These are phyloP conservation scores for Pyronema domesticum DNA, from an alignment of 495 filamentous ascomycete genomes.

Conservation along the genomic window DNA sequence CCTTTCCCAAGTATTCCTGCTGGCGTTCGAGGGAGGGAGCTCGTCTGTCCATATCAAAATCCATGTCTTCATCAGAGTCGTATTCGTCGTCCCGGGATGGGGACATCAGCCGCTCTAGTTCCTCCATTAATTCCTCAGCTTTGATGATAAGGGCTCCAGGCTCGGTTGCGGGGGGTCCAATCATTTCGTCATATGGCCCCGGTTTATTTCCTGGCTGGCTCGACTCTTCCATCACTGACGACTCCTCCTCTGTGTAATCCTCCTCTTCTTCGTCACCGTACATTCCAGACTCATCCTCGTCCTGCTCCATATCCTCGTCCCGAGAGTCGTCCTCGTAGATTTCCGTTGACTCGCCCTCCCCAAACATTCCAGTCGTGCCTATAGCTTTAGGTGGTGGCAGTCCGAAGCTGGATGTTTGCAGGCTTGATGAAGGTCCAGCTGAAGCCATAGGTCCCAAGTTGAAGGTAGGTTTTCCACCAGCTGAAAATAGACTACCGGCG, in stretches of 20 bases:
- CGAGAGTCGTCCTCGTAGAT: conserved; percentile 16
- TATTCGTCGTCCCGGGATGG: conserved; percentile 9
- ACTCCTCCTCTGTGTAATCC: conserved; percentile 1
- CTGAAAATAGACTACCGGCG: not conserved
- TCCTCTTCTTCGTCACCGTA: conserved; percentile 16
- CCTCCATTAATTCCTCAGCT: conserved; percentile 18
- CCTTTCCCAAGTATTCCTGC: conserved; percentile 8
- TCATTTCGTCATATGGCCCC: not conserved
- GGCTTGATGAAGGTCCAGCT: not conserved
- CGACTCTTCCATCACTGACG: not conserved
- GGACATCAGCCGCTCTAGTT: conserved; percentile 9
- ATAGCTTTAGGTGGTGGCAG: not conserved
- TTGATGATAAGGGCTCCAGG: conserved; percentile 16
- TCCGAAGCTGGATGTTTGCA: conserved; percentile 1
- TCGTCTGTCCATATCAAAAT: conserved; percentile 14
- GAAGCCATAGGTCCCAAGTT: not conserved
- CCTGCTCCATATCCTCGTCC: conserved; percentile 5
- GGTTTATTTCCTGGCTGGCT: not conserved
- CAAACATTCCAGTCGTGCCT: not conserved
- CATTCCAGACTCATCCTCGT: conserved; percentile 11
- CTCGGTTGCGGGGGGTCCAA: conserved; percentile 9
- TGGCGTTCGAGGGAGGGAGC: conserved; percentile 4
- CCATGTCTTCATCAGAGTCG: conserved; percentile 14
- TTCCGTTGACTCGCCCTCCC: conserved; percentile 2
- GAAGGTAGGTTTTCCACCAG: not conserved